Base-by-base conservation (phyloP, 2,329 filamentous ascomycete species). In the Aspergillus clavatus region DNA sequence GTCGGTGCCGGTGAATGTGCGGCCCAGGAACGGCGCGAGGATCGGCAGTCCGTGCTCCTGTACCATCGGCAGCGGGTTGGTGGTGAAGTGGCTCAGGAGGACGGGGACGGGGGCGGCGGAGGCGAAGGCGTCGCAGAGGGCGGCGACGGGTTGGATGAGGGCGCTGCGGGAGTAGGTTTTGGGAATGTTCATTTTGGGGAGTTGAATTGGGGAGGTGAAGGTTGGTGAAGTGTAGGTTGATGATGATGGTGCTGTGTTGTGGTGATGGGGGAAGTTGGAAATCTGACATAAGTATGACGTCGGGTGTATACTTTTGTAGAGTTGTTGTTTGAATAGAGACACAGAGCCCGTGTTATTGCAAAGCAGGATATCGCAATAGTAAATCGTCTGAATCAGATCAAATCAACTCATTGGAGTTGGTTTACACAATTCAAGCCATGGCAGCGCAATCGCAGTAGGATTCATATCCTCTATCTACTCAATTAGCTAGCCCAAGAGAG, bases 1-100 rank as follows among this genome's bases (percentile, higher is more conserved):
- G 10, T 63, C 55, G 4, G 41, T 41, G 28, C 70, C 70, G 10
- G 53, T 63, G 51, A 70, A 72, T n/a, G 60, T 55, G 11, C 66
- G 67, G 24, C 70, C 69, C 3, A 72, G 55, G 53, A 72, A 73
- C 2, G 70, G 70, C 3, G 69, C 66, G 16, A 71, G 57, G n/a
- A 55, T 40, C 1, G 58, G 53, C 21, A 68, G 63, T n/a, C 70
- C 70, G 53, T 72, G 65, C 51, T 73, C 70, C 47, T 68, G 55
- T 35, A 58, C 60, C 26, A 55, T 42, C 1, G 57, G 61, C 18
- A 40, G 41, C 2, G 62, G 58, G 8, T 45, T 23, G 1, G 53
- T 54, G 12, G 65, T 69, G 58, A 70, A 71, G 46, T 65, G 57
- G 39, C 60, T 49, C 38, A 69, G 58, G 42, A 69, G 55, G 7